Base-by-base conservation (phyloP, 192 early-diverging fungal species). In the Gorgonomyces haynaldii region DNA sequence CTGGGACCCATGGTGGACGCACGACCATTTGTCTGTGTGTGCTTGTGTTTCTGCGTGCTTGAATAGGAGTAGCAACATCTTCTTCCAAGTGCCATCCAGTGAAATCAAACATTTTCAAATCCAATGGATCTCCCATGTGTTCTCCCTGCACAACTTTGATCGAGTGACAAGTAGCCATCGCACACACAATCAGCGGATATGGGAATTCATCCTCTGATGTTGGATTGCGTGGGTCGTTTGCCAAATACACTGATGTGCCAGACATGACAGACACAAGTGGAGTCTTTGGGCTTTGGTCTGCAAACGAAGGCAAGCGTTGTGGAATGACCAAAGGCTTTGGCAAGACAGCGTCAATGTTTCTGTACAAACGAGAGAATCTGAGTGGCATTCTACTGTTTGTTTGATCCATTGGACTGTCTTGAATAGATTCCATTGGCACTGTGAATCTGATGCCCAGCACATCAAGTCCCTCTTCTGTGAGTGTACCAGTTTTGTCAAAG, bases 401-500 rank as follows among this genome's bases (percentile, higher is more conserved):
- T 27, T 44, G 29, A 37, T 50, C 37, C 15, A 20, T 26, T 0
- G 53, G 38, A 24, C 36, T 52, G 29, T 55, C 60, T 17, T 28
- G 35, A 12, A 27, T 32, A 15, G 25, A 37, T 16, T 37, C 53
- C 16, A 21, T 52, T 22, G 68, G 57, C 1, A 66, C 46, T 10
- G 69, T 72, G 27, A 62, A 76, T 6, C 84, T 81, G 22, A 95
- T 76, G n/a, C 93, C 93, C 42, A 93, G 63, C 1, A 99, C 88
- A 56, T 94, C 93, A 24, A 99, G 61, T 0, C 91, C 91, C 56
- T 96, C 91, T 59, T 96, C 89, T 1, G 92, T 96, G 37, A 99
- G 61, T 2, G 94, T 99, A 1, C 93, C 94, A 1, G 94, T 97
- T 65, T 99, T 99, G 66, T 99, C 96, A 72, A 99, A 99, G 53